Conservation (phyloP, 2,329 filamentous ascomycete species). For the Hymenoscyphus linearis region DNA sequence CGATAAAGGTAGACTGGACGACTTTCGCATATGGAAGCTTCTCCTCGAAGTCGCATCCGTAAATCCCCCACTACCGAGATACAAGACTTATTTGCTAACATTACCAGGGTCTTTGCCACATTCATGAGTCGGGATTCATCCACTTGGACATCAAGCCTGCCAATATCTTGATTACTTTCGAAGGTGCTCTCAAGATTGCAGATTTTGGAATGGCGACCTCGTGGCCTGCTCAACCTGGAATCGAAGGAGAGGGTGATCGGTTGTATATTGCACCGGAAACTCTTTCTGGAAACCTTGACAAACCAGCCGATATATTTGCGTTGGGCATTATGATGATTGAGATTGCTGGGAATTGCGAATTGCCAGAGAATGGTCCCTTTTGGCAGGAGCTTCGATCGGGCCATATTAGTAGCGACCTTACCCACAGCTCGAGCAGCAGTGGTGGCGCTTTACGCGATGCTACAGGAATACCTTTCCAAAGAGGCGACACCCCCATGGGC, state of each 20-base stretch:
- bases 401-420: slow-evolving; percentile 83
- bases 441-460: slow-evolving; percentile 69
- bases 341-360: slow-evolving; percentile 86
- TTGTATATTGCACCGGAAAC: slow-evolving; percentile 96
- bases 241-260: slow-evolving; percentile 90
- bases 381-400: slow-evolving; percentile 89
- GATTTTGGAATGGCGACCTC: slow-evolving; percentile 78
- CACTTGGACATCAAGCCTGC: slow-evolving; percentile 83
- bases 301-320: slow-evolving; percentile 89
- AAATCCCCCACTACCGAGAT: slow-evolving; percentile 35
- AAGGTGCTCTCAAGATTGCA: slow-evolving; percentile 77
- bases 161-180: slow-evolving; percentile 76
- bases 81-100: slow-evolving; percentile 16
- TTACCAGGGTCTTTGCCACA: slow-evolving; percentile 74
- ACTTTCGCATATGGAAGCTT: slow-evolving; percentile 99
- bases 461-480: slow-evolving; percentile 59
- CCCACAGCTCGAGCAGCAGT: slow-evolving; percentile 74
- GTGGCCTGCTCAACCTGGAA: slow-evolving; percentile 69
- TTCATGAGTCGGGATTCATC: slow-evolving; percentile 82
- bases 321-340: slow-evolving; percentile 92
- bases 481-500: slow-evolving; percentile 29
- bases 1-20: slow-evolving; percentile 79
- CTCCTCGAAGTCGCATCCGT: slow-evolving; percentile 79
- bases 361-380: slow-evolving; percentile 85
- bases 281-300: slow-evolving; percentile 78